A percentile compares a stretch with the other conserved stretches of the same genome.
These are phyloP conservation scores for Candida anglica DNA, from an alignment of 805 yeast genomes.

Conservation along the genomic window DNA sequence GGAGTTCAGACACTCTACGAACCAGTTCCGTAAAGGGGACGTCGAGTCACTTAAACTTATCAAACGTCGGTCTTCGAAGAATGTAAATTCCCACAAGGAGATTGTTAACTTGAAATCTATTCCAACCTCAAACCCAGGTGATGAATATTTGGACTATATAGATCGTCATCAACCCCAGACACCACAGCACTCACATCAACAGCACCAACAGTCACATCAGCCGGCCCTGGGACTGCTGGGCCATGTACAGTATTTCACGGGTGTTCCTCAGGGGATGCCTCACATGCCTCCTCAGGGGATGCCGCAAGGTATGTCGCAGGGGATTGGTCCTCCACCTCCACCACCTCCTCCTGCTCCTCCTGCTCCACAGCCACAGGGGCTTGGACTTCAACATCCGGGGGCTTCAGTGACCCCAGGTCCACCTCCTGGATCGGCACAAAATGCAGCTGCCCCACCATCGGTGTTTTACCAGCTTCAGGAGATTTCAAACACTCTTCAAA, in stretches of 20 bases:
- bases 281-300: not conserved
- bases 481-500: slow-evolving; percentile 31
- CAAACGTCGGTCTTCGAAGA: slow-evolving; percentile 64
- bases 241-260: not conserved
- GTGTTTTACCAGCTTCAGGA: slow-evolving; percentile 25
- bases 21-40: slow-evolving; percentile 78
- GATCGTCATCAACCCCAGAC: slow-evolving; percentile 5
- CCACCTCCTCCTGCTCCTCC: slow-evolving; percentile 7
- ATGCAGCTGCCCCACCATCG: slow-evolving; percentile 12
- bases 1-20: slow-evolving; percentile 88
- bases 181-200: slow-evolving; percentile 2
- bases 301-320: slow-evolving; percentile 5
- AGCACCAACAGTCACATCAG: slow-evolving; percentile 7
- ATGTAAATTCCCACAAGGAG: slow-evolving; percentile 34
- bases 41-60: slow-evolving; percentile 66
- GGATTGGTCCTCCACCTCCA: slow-evolving; percentile 1
- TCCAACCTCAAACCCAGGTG: slow-evolving; percentile 11
- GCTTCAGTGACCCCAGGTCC: not conserved
- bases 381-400: too few relatives aligned
- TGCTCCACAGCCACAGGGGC: slow-evolving; percentile 6
- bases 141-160: slow-evolving; percentile 3
- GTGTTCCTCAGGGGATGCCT: not conserved
- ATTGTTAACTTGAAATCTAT: slow-evolving; percentile 31
- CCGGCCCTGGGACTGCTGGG: slow-evolving; percentile 11
- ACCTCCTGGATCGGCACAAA: not conserved